phyloP scores from a whole-genome alignment of 2,329 filamentous ascomycete species.

The Pezicula radicicola region DNA sequence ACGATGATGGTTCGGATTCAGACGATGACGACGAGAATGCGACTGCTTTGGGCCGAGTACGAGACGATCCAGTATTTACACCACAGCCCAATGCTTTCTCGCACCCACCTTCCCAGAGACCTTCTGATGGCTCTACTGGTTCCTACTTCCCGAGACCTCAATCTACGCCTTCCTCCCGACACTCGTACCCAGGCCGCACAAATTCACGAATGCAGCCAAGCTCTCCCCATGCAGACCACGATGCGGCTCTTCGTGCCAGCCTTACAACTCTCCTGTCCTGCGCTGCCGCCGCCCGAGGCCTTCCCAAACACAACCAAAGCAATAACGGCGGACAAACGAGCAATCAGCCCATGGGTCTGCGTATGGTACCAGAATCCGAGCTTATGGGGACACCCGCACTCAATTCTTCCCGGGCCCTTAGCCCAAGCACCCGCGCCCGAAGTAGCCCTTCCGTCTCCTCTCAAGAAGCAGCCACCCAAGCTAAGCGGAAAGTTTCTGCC shows the following conservation, averaged over 20 bases:
- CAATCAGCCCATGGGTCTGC: conserved; percentile 45
- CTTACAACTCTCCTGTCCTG: conserved; percentile 93
- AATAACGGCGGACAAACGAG: conserved; percentile 22
- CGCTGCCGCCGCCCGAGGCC: conserved; percentile 80
- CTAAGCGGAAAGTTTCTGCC: conserved; percentile 43
- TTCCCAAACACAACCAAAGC: conserved; percentile 58
- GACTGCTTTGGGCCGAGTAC: conserved; percentile 67
- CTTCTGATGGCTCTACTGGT: conserved; percentile 29
- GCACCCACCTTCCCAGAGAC: conserved; percentile 62
- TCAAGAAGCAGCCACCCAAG: conserved; percentile 37
- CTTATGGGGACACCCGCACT: conserved; percentile 37
- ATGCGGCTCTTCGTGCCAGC: conserved; percentile 86
- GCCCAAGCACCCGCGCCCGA: conserved; percentile 18
- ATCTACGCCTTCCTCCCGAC: conserved; percentile 30
- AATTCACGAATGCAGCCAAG: conserved; percentile 61
- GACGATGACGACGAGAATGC: conserved; percentile 70
- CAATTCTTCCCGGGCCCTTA: conserved; percentile 22
- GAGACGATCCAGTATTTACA: conserved; percentile 59
- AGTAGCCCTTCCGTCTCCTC: conserved; percentile 20
- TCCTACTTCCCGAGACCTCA: conserved; percentile 28
- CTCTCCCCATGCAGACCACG: conserved; percentile 80
- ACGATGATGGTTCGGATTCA: conserved; percentile 38
- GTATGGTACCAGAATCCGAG: conserved; percentile 59
- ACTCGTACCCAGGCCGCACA: conserved; percentile 30
- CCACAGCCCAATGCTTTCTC: conserved; percentile 93